Conservation (phyloP, 1,284 basidiomycete genomes). For the Cryptococcus floricola region DNA sequence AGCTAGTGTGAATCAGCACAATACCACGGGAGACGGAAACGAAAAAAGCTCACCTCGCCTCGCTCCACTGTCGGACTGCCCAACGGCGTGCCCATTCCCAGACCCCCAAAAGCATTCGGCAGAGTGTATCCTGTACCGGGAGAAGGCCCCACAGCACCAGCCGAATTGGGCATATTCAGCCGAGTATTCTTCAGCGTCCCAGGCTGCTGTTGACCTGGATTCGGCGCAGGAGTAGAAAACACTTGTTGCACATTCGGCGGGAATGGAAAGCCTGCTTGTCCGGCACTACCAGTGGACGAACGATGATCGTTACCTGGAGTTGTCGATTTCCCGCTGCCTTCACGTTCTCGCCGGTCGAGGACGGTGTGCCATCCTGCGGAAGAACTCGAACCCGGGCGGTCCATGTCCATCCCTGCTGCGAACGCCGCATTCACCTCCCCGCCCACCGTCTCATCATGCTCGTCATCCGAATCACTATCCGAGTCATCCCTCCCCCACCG, state of each 20-base stretch:
- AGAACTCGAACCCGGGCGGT: slow-evolving; percentile 26
- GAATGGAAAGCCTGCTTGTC: background rate
- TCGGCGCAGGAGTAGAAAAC: background rate
- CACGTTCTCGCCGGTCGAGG: slow-evolving; percentile 6
- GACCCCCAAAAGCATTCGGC: slow-evolving; percentile 36
- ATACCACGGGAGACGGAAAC: background rate
- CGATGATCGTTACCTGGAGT: background rate
- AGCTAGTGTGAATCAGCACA: slow-evolving; percentile 12
- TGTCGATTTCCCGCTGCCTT: too few species aligned
- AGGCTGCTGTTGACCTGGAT: too few species aligned
- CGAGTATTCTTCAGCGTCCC: background rate
- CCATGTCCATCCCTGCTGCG: slow-evolving; percentile 46
- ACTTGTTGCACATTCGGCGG: slow-evolving; percentile 13
- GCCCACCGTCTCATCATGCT: background rate
- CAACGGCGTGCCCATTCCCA: slow-evolving; percentile 36
- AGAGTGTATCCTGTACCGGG: slow-evolving; percentile 34
- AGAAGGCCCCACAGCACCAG: slow-evolving; percentile 26
- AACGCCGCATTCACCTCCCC: slow-evolving; percentile 42
- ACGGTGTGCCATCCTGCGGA: slow-evolving; percentile 23
- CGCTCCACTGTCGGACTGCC: slow-evolving; percentile 41
- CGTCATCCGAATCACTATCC: slow-evolving; percentile 40
- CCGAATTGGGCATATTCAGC: slow-evolving; percentile 1
- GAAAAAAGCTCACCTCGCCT: slow-evolving; percentile 25
- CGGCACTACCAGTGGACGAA: background rate
- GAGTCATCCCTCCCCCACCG: slow-evolving; percentile 16